Evolutionary conservation across 78 protist genomes (phyloP).

Genomic region (Creolimax fragrantissima): DNA sequence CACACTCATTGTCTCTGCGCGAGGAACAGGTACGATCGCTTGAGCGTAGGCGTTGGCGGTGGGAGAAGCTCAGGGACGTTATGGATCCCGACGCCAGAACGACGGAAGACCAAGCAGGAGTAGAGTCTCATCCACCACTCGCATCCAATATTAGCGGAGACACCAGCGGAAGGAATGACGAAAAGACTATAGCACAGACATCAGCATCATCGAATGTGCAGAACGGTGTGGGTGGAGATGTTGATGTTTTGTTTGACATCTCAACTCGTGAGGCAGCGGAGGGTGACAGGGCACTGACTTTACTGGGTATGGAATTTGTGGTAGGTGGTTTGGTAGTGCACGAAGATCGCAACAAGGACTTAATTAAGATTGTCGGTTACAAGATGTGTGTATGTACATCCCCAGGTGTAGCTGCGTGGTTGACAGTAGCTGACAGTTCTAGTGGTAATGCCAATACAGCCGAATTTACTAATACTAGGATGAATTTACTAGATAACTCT

Average conservation of each 20-base stretch:
- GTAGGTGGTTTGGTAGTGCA: not conserved
- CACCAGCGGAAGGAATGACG: not conserved
- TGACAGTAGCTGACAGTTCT: not conserved
- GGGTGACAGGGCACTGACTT: not conserved
- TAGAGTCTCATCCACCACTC: not conserved
- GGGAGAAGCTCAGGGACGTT: not conserved
- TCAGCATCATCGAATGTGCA: not conserved
- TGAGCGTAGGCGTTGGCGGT: not conserved
- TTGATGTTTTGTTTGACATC: not conserved
- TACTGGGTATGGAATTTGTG: not conserved
- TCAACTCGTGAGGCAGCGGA: not conserved
- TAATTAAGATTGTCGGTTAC: not conserved
- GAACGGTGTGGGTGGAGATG: not conserved
- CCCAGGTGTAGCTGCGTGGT: not conserved
- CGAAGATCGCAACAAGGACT: not conserved
- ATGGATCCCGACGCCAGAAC: not conserved
- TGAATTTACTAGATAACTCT: no score
- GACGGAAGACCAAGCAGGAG: not conserved
- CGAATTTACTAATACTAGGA: no score
- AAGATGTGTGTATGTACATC: not conserved
- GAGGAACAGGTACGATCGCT: not conserved
- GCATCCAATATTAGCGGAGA: not conserved
- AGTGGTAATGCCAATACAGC: no score
- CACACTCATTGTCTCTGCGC: no score
- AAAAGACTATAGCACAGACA: not conserved